A percentile compares a stretch with the other conserved stretches of the same genome.
phyloP scores from a whole-genome alignment of 2,329 filamentous ascomycete species.

The Fusarium oligoseptatum region DNA sequence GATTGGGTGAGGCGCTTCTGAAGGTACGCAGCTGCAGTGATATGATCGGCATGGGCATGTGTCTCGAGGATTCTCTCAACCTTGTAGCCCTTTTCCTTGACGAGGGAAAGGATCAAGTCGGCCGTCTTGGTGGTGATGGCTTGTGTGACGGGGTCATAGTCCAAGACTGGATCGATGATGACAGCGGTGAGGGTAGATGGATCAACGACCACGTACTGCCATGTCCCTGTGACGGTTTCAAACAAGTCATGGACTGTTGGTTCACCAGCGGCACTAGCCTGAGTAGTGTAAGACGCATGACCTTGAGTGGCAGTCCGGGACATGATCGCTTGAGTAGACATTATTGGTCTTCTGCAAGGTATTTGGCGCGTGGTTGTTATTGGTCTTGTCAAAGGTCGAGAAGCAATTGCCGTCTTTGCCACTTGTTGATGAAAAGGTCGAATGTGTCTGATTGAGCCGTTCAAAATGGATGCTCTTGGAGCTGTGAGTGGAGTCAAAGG shows the following conservation, averaged over 20 bases:
- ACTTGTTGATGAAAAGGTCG: background rate
- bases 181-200: constrained; percentile 60
- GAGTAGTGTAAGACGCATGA: background rate
- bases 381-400: background rate
- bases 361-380: background rate
- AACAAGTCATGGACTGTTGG: constrained; percentile 35
- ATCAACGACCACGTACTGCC: constrained; percentile 72
- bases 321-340: background rate
- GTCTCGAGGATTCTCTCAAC: constrained; percentile 71
- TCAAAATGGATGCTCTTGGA: background rate
- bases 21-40: constrained; percentile 71
- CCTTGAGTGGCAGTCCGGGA: background rate
- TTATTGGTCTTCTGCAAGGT: background rate
- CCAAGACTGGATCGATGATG: constrained; percentile 73
- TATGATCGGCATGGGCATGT: constrained; percentile 71
- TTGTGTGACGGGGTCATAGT: constrained; percentile 62
- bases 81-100: constrained; percentile 60
- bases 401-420: background rate
- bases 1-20: constrained; percentile 57
- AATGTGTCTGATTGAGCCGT: background rate
- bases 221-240: constrained; percentile 60
- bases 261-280: constrained; percentile 1
- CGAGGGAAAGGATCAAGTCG: constrained; percentile 61
- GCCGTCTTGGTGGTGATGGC: constrained; percentile 65
- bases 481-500: background rate